These are phyloP conservation scores for Backusella liffmaniae DNA, from an alignment of 192 early-diverging fungal genomes.

Conservation along the genomic window DNA sequence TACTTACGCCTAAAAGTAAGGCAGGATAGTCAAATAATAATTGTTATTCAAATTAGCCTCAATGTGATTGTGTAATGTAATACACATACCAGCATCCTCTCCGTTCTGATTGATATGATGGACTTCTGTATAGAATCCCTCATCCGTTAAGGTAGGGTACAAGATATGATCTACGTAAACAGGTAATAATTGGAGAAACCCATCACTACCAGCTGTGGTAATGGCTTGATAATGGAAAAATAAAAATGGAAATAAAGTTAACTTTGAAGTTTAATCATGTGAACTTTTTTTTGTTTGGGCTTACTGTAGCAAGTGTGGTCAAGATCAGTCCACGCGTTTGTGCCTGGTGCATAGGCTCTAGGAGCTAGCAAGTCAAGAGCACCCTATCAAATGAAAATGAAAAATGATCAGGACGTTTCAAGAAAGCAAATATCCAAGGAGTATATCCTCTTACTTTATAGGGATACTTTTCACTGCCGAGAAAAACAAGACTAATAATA, in stretches of 20 bases:
- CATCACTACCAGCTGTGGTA: constrained; percentile 54
- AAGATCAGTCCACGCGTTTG: constrained; percentile 64
- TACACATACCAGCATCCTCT: constrained; percentile 53
- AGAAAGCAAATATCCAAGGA: neutral
- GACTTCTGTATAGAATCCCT: constrained; percentile 55
- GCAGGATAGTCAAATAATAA: constrained; percentile 11
- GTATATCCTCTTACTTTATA: constrained; percentile 25
- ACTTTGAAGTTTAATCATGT: neutral
- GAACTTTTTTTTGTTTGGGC: neutral
- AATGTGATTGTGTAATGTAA: constrained; percentile 8
- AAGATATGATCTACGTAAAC: constrained; percentile 60
- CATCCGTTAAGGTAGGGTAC: constrained; percentile 57
- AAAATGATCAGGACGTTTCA: neutral
- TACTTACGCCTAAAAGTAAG: constrained; percentile 14
- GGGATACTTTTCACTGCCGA: constrained; percentile 57
- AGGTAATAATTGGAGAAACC: constrained; percentile 56
- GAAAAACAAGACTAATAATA: constrained; percentile 48
- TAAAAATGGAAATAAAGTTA: constrained; percentile 5
- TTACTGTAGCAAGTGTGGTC: constrained; percentile 55
- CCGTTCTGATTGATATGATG: constrained; percentile 60
- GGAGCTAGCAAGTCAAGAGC: constrained; percentile 57
- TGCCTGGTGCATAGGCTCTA: constrained; percentile 55
- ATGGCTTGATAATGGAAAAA: constrained; percentile 31
- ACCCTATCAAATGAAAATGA: constrained; percentile 32
- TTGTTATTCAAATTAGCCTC: constrained; percentile 1